Conservation (phyloP, 345 rosid species). For the Cardamine chenopodiifolia region DNA sequence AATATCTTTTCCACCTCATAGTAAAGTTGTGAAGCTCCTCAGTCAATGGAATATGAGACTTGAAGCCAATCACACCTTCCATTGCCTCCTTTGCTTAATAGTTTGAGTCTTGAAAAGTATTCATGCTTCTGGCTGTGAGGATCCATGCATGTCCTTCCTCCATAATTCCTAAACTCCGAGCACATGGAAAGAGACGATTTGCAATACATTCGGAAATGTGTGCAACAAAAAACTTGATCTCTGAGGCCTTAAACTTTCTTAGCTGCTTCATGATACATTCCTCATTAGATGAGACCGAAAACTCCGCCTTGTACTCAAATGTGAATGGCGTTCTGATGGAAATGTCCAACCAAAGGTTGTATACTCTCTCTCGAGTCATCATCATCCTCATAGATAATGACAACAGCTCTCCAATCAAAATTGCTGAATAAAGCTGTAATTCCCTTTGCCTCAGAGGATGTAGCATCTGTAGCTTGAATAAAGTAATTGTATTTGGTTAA, state of each 20-base stretch:
- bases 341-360: conserved; percentile 20
- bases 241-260: conserved; percentile 1
- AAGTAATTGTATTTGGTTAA: conserved; percentile 16
- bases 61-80: conserved; percentile 46
- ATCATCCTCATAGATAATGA: conserved; percentile 33
- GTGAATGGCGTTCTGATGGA: conserved; percentile 4
- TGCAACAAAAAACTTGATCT: conserved; percentile 15
- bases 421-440: conserved; percentile 20
- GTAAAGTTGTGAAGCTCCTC: conserved; percentile 39
- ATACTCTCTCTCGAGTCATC: conserved; percentile 30
- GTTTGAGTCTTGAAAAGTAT: conserved; percentile 20
- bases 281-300: conserved; percentile 25
- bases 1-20: conserved; percentile 29
- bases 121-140: conserved; percentile 21
- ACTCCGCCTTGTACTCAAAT: neutral
- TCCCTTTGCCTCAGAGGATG: conserved; percentile 23
- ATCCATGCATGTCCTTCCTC: conserved; percentile 46
- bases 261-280: conserved; percentile 32
- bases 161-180: conserved; percentile 35
- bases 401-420: conserved; percentile 30
- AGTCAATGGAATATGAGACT: conserved; percentile 29
- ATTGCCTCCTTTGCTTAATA: conserved; percentile 22
- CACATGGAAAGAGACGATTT: conserved; percentile 24
- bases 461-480: conserved; percentile 30
- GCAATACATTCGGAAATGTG: conserved; percentile 34